Base-by-base conservation (phyloP, 441 rosid species). In the Populus hybrid region DNA sequence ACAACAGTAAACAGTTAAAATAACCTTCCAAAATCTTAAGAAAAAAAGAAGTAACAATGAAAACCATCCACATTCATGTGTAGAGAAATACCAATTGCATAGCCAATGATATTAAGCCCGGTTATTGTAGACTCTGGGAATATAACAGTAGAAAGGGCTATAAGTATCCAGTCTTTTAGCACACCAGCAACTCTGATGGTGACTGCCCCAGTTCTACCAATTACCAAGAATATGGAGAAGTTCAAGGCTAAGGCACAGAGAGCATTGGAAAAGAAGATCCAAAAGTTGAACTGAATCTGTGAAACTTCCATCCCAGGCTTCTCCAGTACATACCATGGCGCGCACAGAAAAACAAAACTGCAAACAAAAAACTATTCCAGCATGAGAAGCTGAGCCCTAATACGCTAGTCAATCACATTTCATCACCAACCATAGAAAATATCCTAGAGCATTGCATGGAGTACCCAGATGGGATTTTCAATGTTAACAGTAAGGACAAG, bases 121-220 rank as follows among this genome's bases (percentile, higher is more conserved):
- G 99, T 97, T 83, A 97, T 97, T 26, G 94, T 84, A 63, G 99
- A 97, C 85, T 97, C 99, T 0, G 98, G 99, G 73, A 97, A 97
- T 78, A 97, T 88, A 83, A 97, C 90, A 20, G 97, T 94, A n/a
- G 99, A 97, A 75, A 97, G 99, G 72, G 99, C 98, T 82, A 97
- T 97, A 74, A 97, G 89, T 86, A 97, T 97, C 99, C 99, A 97
- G 87, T 97, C 99, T 85, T 97, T 97, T 76, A 97, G 89, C 76
- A 97, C 99, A 61, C 99, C 99, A 80, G 99, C 99, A 74, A 97
- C 99, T 80, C 99, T 89, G 76, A 97, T 89, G 45, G 98, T 94
- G 68, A 97, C 98, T 1, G 99, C 99, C 77, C 99, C 98, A 35
- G 98, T 97, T 89, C 99, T 92, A 59, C 98, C 99, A 50, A n/a